phyloP scores from a whole-genome alignment of 441 rosid genomes.

The Gossypium lobatum region DNA sequence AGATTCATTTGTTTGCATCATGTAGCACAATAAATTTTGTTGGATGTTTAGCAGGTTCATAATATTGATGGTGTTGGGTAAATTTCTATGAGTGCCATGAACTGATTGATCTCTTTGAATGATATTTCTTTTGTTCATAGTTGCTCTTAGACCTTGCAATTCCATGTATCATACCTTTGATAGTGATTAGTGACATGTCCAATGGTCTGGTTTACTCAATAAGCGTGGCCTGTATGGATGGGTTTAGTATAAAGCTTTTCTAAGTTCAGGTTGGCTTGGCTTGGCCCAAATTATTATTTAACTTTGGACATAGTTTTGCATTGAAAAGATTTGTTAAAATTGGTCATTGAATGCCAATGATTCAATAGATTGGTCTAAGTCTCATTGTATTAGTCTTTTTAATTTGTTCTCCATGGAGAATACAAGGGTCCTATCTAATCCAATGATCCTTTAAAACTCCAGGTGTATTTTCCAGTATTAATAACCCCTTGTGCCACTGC shows the following conservation, averaged over 20 bases:
- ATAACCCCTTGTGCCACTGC: not conserved
- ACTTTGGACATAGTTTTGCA: too few relatives aligned
- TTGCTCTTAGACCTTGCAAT: too few relatives aligned
- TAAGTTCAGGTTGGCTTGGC: too few relatives aligned
- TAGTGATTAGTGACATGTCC: too few relatives aligned
- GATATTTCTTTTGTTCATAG: not conserved
- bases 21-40: not conserved
- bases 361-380: not conserved
- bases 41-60: not conserved
- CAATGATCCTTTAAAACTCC: not conserved
- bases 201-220: too few relatives aligned
- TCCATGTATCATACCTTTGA: too few relatives aligned
- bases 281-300: too few relatives aligned
- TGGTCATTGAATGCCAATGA: too few relatives aligned
- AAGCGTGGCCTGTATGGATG: too few relatives aligned
- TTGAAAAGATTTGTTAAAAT: too few relatives aligned
- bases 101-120: not conserved
- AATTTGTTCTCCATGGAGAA: not conserved
- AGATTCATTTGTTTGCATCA: not conserved
- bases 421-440: not conserved
- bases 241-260: too few relatives aligned
- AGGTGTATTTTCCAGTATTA: not conserved
- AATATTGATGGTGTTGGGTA: not conserved
- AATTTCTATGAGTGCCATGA: not conserved
- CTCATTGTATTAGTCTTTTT: not conserved